Base-by-base conservation (phyloP, 2,329 filamentous ascomycete genomes). In the Fusarium solani-melongenae region DNA sequence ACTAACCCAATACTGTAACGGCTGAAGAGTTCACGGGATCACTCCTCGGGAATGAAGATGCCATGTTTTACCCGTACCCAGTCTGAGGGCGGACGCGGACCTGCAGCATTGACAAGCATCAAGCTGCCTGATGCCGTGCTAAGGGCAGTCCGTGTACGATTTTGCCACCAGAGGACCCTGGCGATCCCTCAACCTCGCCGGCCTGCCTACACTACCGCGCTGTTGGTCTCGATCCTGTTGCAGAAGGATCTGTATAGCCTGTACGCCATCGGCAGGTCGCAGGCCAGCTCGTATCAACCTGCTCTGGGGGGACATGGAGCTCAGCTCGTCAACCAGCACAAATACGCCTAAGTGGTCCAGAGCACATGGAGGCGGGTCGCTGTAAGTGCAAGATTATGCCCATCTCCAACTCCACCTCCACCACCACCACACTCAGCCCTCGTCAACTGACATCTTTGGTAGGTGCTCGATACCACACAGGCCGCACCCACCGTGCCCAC, bases 71-170 rank as follows among this genome's bases (percentile, higher is more conserved):
- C 61, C 38, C 39, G 62, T 62, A 53, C 62, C 61, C 29, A 39
- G 20, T 39, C 39, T 49, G 55, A 55, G 44, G 36, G 55, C 34
- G 60, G 39, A 56, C 65, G 67, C 64, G 69, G 66, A 71, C 70
- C 73, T 78, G 76, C 73, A 78, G 62, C 64, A 69, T 65, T 78
- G 75, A 76, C 76, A 77, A 67, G 76, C 76, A 78, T 73, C 51
- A 74, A 64, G 66, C 68, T 67, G 72, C 72, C 69, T 74, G 56
- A 69, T 62, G 65, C 69, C 70, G 62, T 51, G 57, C 64, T 74
- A 56, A 62, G 49, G 53, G 57, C 44, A 61, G 55, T 41, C 51
- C 44, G 56, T 58, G 72, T 62, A 29, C 41, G 67, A 69, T 64
- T 62, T 70, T 62, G 69, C 74, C 71, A 69, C 56, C 39, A 56